Percentiles rank a stretch among this genome's conserved stretches.
phyloP scores from a whole-genome alignment of 1,284 basidiomycete genomes.

The Amylostereum areolatum region DNA sequence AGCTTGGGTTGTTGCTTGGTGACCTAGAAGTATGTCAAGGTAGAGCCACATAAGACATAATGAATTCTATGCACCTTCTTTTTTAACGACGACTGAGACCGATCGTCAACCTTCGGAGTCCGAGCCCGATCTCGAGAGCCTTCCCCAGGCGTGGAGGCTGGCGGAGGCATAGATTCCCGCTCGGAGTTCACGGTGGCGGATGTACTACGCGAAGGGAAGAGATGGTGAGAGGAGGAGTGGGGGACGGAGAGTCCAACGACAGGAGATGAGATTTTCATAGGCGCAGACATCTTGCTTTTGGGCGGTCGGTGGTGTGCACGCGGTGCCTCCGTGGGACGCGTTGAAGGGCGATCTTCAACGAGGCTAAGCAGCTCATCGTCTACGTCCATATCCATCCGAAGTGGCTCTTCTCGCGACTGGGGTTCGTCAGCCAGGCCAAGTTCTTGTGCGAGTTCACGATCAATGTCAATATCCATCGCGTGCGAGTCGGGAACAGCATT shows the following conservation, averaged over 20 bases:
- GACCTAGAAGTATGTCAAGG: too few species aligned
- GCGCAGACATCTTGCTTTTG: slow-evolving; percentile 3
- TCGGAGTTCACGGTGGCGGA: slow-evolving; percentile 25
- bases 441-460: slow-evolving; percentile 15
- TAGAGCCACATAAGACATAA: neutral
- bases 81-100: slow-evolving; percentile 29
- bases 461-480: slow-evolving; percentile 19
- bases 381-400: slow-evolving; percentile 45
- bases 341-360: slow-evolving; percentile 38
- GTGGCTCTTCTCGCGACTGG: slow-evolving; percentile 8
- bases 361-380: slow-evolving; percentile 68
- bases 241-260: too few species aligned
- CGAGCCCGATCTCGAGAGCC: neutral
- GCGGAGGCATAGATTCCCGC: slow-evolving; percentile 54
- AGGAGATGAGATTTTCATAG: too few species aligned
- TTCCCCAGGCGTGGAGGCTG: slow-evolving; percentile 25
- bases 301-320: neutral
- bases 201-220: too few species aligned
- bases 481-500: too few species aligned
- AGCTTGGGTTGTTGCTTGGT: too few species aligned
- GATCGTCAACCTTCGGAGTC: slow-evolving; percentile 13
- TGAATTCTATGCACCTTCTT: slow-evolving; percentile 39
- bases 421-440: slow-evolving; percentile 1
- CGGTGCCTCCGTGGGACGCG: slow-evolving; percentile 9
- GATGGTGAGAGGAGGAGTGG: too few species aligned